phyloP scores from a whole-genome alignment of 2,329 filamentous ascomycete genomes.

The Ophiostoma novo-ulmi region DNA sequence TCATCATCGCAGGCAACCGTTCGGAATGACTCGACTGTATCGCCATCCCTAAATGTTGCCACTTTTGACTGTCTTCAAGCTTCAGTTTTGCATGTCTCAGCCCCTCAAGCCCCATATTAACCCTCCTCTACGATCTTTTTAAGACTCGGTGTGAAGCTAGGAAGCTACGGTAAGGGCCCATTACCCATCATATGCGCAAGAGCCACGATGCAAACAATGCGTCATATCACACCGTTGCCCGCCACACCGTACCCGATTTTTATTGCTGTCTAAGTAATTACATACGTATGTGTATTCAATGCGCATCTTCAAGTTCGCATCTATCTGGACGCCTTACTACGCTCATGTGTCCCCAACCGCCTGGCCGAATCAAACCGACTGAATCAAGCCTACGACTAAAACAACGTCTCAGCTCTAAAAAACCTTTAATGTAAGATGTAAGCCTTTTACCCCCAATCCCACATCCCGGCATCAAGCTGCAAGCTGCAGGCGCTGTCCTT shows the following conservation, averaged over 20 bases:
- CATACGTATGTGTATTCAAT: background rate
- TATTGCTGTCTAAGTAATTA: background rate
- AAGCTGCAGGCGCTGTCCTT: background rate
- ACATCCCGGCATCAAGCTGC: background rate
- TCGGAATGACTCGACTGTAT: background rate
- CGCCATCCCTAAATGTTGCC: background rate
- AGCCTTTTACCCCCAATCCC: background rate
- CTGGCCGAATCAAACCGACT: background rate
- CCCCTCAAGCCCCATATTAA: background rate
- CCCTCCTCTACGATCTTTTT: background rate
- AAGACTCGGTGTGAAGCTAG: background rate
- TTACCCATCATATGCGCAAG: background rate
- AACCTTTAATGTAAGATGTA: background rate
- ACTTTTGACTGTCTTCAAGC: background rate
- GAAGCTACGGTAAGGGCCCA: background rate
- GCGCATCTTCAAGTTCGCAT: background rate
- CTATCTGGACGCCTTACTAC: background rate
- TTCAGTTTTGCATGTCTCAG: background rate
- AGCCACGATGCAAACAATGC: slow-evolving; percentile 1
- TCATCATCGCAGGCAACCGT: background rate
- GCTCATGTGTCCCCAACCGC: background rate
- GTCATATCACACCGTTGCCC: background rate
- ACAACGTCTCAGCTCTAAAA: background rate
- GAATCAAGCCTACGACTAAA: background rate
- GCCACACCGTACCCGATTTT: background rate